Percentiles rank a stretch among this genome's conserved stretches.
Conservation (phyloP, 1,284 basidiomycete genomes). For the Malassezia sympodialis region DNA sequence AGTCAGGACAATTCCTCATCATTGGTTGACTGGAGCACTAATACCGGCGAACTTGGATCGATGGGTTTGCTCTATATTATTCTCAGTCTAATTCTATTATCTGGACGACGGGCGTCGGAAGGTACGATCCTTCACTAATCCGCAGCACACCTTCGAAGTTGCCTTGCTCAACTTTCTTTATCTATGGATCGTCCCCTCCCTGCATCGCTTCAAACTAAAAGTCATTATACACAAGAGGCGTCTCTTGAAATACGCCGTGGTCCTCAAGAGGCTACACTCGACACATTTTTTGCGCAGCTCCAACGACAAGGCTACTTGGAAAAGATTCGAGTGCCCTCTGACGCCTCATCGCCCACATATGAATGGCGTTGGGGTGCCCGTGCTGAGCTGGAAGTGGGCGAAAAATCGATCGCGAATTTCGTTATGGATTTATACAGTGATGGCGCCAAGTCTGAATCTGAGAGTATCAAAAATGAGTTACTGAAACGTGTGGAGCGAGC, state of each 20-base stretch:
- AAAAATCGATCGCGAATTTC: slow-evolving; percentile 34
- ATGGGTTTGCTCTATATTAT: slow-evolving; percentile 35
- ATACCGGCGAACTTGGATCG: slow-evolving; percentile 19
- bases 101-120: slow-evolving; percentile 32
- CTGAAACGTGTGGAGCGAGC: slow-evolving; percentile 11
- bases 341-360: slow-evolving; percentile 13
- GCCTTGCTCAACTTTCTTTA: slow-evolving; percentile 9
- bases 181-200: slow-evolving; percentile 7
- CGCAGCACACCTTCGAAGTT: neutral
- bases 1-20: neutral
- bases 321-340: slow-evolving; percentile 3
- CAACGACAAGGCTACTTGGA: slow-evolving; percentile 38
- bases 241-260: neutral
- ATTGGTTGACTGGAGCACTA: slow-evolving; percentile 22
- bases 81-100: slow-evolving; percentile 36
- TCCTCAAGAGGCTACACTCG: slow-evolving; percentile 13
- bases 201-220: slow-evolving; percentile 7
- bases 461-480: neutral
- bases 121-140: slow-evolving; percentile 15
- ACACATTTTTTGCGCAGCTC: slow-evolving; percentile 15
- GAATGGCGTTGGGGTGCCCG: slow-evolving; percentile 44
- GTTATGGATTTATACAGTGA: slow-evolving; percentile 23
- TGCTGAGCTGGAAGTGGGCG: slow-evolving; percentile 37
- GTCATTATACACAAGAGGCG: neutral
- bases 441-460: slow-evolving; percentile 10